Evolutionary conservation across 2,329 filamentous ascomycete species (phyloP).

Genomic region (Zymoseptoria passerinii): DNA sequence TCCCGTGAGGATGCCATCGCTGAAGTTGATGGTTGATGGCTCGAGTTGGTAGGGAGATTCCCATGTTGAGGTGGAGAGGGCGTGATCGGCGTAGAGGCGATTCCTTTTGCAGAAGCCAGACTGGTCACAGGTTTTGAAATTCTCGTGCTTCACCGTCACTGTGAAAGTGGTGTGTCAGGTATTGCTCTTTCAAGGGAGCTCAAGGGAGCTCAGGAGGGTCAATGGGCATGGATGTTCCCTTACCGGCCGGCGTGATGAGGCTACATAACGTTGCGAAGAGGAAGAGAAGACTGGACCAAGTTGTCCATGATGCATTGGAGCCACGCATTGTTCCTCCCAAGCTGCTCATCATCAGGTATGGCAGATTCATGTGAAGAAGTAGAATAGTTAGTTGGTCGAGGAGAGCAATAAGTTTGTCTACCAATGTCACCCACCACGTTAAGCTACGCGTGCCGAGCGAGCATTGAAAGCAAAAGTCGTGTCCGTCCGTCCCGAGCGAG

Average conservation of each 20-base stretch:
- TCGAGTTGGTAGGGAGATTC: slow-evolving; percentile 71
- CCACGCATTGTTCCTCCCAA: slow-evolving; percentile 12
- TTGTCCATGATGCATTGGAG: slow-evolving; percentile 38
- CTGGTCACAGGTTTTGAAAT: slow-evolving; percentile 94
- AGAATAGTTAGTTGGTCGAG: no score
- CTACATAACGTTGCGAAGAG: slow-evolving; percentile 52
- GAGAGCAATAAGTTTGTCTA: neutral
- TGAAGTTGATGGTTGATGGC: slow-evolving; percentile 63
- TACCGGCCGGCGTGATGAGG: slow-evolving; percentile 58
- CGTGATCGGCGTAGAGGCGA: slow-evolving; percentile 76
- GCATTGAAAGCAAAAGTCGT: neutral
- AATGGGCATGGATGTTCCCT: slow-evolving; percentile 22
- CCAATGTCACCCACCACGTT: neutral
- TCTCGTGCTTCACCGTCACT: slow-evolving; percentile 88
- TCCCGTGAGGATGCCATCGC: slow-evolving; percentile 70
- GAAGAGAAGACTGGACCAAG: slow-evolving; percentile 58
- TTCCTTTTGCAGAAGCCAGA: slow-evolving; percentile 97
- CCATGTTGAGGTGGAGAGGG: slow-evolving; percentile 60
- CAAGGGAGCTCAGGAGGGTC: neutral
- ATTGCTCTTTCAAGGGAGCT: neutral
- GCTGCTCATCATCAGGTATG: no score
- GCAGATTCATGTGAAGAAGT: neutral
- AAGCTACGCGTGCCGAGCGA: neutral
- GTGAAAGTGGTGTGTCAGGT: neutral
- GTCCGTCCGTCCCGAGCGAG: no score